Percentiles rank a stretch among this genome's conserved stretches.
These are phyloP conservation scores for Solanum hybrid DNA, from an alignment of 305 asterid genomes.

Conservation along the genomic window DNA sequence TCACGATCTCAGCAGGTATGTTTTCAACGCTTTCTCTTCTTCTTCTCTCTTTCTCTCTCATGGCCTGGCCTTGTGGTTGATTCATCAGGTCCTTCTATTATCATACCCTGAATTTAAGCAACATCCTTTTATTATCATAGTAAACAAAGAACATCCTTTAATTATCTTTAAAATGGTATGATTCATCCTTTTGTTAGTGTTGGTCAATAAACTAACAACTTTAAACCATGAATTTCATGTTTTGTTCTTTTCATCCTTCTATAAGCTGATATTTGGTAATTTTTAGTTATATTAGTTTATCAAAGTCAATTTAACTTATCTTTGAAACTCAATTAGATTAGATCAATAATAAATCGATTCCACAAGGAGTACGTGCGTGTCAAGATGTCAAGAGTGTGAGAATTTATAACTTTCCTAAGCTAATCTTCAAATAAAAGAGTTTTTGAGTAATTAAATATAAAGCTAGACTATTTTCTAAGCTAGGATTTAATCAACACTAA, in stretches of 20 bases:
- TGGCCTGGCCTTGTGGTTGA: neutral
- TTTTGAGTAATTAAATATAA: neutral
- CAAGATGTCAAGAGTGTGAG: too few relatives aligned
- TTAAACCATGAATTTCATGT: neutral
- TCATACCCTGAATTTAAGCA: neutral
- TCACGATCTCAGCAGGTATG: neutral
- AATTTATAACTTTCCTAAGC: neutral
- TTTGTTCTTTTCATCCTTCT: neutral
- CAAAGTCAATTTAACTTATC: neutral
- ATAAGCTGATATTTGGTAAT: neutral
- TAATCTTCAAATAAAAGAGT: neutral
- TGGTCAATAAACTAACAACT: neutral
- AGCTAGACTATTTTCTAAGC: neutral
- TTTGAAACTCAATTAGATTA: neutral
- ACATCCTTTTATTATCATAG: neutral
- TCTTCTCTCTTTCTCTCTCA: neutral
- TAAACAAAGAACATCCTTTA: neutral
- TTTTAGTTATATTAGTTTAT: neutral
- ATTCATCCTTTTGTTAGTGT: neutral
- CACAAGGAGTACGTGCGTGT: too few relatives aligned
- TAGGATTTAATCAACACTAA: too few relatives aligned
- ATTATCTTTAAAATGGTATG: neutral
- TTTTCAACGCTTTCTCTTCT: neutral
- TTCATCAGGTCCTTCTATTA: neutral
- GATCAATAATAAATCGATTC: neutral